Evolutionary conservation across 2,329 filamentous ascomycete species (phyloP), one percentile per base, ranked within the genome.

Genomic region (Cercospora sp.): DNA sequence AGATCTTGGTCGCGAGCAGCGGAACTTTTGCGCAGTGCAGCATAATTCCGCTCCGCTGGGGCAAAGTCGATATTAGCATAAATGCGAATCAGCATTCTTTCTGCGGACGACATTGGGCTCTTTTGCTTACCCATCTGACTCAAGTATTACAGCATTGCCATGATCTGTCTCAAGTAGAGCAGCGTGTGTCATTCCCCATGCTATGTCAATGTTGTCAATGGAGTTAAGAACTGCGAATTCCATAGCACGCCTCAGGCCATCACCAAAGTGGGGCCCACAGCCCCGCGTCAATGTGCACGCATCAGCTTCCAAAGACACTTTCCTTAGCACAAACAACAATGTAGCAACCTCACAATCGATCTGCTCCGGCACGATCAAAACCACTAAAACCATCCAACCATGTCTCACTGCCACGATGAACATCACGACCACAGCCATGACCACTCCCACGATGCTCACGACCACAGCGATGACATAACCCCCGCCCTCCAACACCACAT

Each of bases 381-480:
- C n/a, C 28, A 37, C 32, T 43, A 16, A 58, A 13, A 55, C 30
- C 40, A 24, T 13, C 12, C 24, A 24, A 61, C 49, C n/a, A 82
- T 82, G 81, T 77, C 78, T 34, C 81, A 84, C 70, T 83, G 82
- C 69, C 85, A 87, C 70, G 82, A 84, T 70, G 81, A 84, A 67
- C 77, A 79, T 66, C 69, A 78, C 61, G 80, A 80, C 55, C 76
- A 80, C 69, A 76, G 78, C 73, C 80, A 83, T 72, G 82, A 83
- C 72, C 85, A 88, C 73, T 84, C 83, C 67, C 83, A 89, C 74
- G 81, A 85, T 74, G 81, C 85, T 68, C 93, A 97, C 79, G 93
- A 97, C 80, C 94, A 97, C 82, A 90, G 88, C 58, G 92, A 98
- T 82, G 94, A 98, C 83, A 88, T 97, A 75, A 94, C 92, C 1